These are phyloP conservation scores for Fusarium irregulare DNA, from an alignment of 2,329 filamentous ascomycete species.

Conservation along the genomic window DNA sequence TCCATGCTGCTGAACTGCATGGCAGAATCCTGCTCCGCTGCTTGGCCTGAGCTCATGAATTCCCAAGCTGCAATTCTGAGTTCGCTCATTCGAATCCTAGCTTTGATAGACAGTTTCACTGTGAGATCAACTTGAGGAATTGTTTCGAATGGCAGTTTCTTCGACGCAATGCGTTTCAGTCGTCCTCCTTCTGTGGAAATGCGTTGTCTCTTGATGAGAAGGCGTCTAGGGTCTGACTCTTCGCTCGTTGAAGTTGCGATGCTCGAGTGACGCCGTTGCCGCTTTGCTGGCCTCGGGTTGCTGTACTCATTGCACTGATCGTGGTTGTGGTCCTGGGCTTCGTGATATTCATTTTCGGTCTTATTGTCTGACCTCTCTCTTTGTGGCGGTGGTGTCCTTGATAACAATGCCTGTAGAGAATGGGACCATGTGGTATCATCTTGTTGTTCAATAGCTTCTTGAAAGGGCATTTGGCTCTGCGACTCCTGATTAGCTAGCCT, in stretches of 20 bases:
- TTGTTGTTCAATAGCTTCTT: not conserved
- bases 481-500: slow-evolving; percentile 1
- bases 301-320: not conserved
- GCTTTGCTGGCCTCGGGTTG: slow-evolving; percentile 12
- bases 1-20: slow-evolving; percentile 42
- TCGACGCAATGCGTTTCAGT: slow-evolving; percentile 38
- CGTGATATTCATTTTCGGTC: not conserved
- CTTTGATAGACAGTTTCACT: slow-evolving; percentile 21
- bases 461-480: not conserved
- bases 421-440: slow-evolving; percentile 25
- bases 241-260: slow-evolving; percentile 2
- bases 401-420: slow-evolving; percentile 33
- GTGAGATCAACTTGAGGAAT: slow-evolving; percentile 37
- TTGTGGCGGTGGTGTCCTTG: slow-evolving; percentile 34
- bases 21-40: slow-evolving; percentile 7
- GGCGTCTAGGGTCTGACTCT: slow-evolving; percentile 31
- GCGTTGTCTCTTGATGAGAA: slow-evolving; percentile 37
- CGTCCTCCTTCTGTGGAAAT: slow-evolving; percentile 30
- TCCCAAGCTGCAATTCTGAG: slow-evolving; percentile 22
- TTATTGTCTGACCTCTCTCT: not conserved
- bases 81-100: slow-evolving; percentile 7
- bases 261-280: slow-evolving; percentile 16
- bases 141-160: slow-evolving; percentile 44
- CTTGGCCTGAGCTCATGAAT: slow-evolving; percentile 17
- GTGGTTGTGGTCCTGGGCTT: not conserved